phyloP scores from a whole-genome alignment of 768 basidiomycete genomes.

The Butyriboletus loyo region DNA sequence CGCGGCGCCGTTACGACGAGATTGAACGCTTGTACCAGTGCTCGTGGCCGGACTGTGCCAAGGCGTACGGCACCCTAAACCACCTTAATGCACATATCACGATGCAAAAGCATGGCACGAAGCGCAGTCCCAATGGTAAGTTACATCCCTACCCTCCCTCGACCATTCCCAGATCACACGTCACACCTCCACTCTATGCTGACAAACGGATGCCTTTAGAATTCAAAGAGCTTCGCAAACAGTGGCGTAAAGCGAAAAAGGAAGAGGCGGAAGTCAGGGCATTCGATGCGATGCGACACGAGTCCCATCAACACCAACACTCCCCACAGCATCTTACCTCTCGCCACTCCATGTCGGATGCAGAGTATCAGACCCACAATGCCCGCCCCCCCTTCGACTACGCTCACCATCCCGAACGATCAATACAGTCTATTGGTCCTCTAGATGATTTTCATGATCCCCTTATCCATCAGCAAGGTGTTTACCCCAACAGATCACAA shows the following conservation, averaged over 20 bases:
- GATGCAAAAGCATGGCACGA: constrained; percentile 96
- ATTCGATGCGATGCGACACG: constrained; percentile 14
- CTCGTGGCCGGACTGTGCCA: constrained; percentile 72
- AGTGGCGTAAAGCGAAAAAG: constrained; percentile 94
- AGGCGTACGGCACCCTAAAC: constrained; percentile 92
- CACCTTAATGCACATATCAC: constrained; percentile 97
- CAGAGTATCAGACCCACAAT: constrained; percentile 18
- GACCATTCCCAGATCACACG: background rate
- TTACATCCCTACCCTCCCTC: constrained; percentile 1
- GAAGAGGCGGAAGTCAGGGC: constrained; percentile 43
- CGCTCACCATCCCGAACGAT: constrained; percentile 25
- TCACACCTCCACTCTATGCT: background rate
- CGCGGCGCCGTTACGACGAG: constrained; percentile 87
- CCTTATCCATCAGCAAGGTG: constrained; percentile 13
- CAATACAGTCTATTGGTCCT: constrained; percentile 5
- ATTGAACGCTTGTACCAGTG: constrained; percentile 93
- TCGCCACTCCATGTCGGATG: constrained; percentile 28
- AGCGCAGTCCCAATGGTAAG: constrained; percentile 87
- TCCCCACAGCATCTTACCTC: constrained; percentile 20
- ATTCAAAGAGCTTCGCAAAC: constrained; percentile 96
- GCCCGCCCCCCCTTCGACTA: constrained; percentile 22
- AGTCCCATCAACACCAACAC: constrained; percentile 17
- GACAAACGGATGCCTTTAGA: constrained; percentile 45
- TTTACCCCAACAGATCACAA: constrained; percentile 26
- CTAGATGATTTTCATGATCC: constrained; percentile 22